These are phyloP conservation scores for Suillus placidus DNA, from an alignment of 768 basidiomycete genomes.

Conservation along the genomic window DNA sequence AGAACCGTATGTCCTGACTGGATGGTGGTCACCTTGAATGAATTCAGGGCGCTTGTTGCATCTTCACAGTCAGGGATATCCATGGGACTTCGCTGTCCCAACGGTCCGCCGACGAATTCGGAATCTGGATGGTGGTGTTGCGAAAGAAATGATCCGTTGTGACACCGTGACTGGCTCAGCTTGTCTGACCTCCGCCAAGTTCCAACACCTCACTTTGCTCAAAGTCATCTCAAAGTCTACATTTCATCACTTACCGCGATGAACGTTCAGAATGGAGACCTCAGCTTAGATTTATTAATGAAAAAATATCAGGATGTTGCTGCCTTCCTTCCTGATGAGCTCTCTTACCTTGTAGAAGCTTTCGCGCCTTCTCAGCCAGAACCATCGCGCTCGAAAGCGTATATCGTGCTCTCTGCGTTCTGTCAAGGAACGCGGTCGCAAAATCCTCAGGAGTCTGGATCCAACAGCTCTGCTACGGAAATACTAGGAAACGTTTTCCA, in stretches of 20 bases:
- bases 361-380: conserved; percentile 52
- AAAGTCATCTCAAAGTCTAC: not conserved
- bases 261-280: not conserved
- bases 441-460: conserved; percentile 37
- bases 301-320: conserved; percentile 36
- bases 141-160: conserved; percentile 6
- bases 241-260: not conserved
- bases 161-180: not conserved
- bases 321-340: conserved; percentile 54
- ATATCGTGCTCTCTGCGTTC: conserved; percentile 66
- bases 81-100: not conserved
- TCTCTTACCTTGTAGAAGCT: conserved; percentile 51
- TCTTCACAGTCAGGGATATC: conserved; percentile 22
- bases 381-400: conserved; percentile 64
- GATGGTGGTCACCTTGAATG: conserved; percentile 42
- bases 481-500: conserved; percentile 53
- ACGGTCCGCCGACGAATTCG: not conserved
- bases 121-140: conserved; percentile 3
- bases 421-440: conserved; percentile 59
- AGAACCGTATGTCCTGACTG: conserved; percentile 77
- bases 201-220: not conserved
- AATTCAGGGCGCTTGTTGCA: conserved; percentile 9
- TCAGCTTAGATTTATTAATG: conserved; percentile 34
- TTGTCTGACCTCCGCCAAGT: not conserved
- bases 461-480: conserved; percentile 49